Conservation (phyloP, 1,139 yeast species). For the Cylindricascospora bacillispora region DNA sequence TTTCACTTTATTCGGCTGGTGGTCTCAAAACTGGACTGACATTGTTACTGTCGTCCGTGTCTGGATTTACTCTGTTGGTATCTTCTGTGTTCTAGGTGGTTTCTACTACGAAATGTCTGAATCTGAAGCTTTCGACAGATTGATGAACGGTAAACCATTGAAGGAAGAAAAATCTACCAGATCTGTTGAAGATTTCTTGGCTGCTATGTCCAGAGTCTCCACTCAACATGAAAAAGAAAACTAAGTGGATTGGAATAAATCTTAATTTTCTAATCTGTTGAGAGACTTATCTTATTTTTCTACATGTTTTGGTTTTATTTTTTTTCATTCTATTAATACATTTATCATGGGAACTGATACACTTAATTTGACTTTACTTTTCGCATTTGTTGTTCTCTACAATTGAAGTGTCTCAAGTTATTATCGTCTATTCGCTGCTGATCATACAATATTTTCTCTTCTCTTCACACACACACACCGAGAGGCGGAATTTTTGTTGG, state of each 20-base stretch:
- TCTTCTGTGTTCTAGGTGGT: slow-evolving; percentile 93
- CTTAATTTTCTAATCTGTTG: slow-evolving; percentile 1
- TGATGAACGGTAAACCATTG: slow-evolving; percentile 81
- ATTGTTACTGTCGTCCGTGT: slow-evolving; percentile 86
- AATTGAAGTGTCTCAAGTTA: too few species aligned
- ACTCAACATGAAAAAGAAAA: slow-evolving; percentile 79
- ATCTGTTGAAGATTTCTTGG: slow-evolving; percentile 88
- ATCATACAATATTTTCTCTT: too few species aligned
- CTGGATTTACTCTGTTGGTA: slow-evolving; percentile 94
- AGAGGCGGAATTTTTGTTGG: too few species aligned
- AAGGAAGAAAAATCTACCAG: slow-evolving; percentile 58
- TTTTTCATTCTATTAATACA: slow-evolving; percentile 1
- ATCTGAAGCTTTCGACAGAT: slow-evolving; percentile 78
- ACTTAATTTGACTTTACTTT: too few species aligned
- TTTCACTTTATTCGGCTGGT: slow-evolving; percentile 93
- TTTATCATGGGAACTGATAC: slow-evolving; percentile 3
- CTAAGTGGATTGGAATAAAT: slow-evolving; percentile 13
- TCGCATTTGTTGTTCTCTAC: too few species aligned
- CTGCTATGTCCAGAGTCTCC: slow-evolving; percentile 96
- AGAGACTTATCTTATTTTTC: not conserved
- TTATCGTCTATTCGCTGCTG: too few species aligned
- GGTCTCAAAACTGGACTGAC: slow-evolving; percentile 97
- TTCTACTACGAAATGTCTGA: slow-evolving; percentile 87
- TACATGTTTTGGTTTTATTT: slow-evolving; percentile 2
- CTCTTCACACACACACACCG: too few species aligned